Conservation (phyloP, 2,329 filamentous ascomycete genomes). For the Dothideomycetes sp. region DNA sequence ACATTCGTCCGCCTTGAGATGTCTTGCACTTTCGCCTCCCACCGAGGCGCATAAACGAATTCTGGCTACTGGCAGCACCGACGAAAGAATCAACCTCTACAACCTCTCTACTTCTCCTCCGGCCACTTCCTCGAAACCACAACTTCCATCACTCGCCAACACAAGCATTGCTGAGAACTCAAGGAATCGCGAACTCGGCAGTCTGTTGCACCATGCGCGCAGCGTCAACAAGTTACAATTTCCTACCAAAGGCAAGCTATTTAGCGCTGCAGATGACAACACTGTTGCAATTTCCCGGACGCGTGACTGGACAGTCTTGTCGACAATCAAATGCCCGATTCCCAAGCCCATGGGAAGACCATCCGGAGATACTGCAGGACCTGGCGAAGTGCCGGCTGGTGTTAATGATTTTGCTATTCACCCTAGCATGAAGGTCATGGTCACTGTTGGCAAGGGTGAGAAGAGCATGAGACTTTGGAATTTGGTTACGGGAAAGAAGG, state of each 20-base stretch:
- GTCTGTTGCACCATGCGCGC: slow-evolving; percentile 74
- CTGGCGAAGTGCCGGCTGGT: slow-evolving; percentile 71
- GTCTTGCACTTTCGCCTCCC: slow-evolving; percentile 71
- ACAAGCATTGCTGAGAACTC: slow-evolving; percentile 73
- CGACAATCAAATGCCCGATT: slow-evolving; percentile 77
- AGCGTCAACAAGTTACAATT: slow-evolving; percentile 72
- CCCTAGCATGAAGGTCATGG: slow-evolving; percentile 92
- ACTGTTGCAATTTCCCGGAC: slow-evolving; percentile 80
- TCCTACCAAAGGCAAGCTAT: slow-evolving; percentile 73
- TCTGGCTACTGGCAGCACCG: slow-evolving; percentile 81
- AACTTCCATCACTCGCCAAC: slow-evolving; percentile 51
- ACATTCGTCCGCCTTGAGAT: slow-evolving; percentile 80
- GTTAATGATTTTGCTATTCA: slow-evolving; percentile 94
- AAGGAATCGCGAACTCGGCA: slow-evolving; percentile 78
- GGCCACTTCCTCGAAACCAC: slow-evolving; percentile 47
- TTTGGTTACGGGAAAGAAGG: slow-evolving; percentile 89
- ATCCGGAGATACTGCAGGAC: slow-evolving; percentile 78
- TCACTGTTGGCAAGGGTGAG: slow-evolving; percentile 83
- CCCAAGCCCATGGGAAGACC: slow-evolving; percentile 71
- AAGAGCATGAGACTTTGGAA: slow-evolving; percentile 93
- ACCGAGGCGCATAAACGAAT: slow-evolving; percentile 60
- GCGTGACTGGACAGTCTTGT: slow-evolving; percentile 80
- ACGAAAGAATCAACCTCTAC: slow-evolving; percentile 93
- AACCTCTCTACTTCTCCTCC: slow-evolving; percentile 54
- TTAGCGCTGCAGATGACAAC: slow-evolving; percentile 83